These are phyloP conservation scores for Globisporangium rhizosaccharum DNA, from an alignment of 352 stramenopile species.

Conservation along the genomic window DNA sequence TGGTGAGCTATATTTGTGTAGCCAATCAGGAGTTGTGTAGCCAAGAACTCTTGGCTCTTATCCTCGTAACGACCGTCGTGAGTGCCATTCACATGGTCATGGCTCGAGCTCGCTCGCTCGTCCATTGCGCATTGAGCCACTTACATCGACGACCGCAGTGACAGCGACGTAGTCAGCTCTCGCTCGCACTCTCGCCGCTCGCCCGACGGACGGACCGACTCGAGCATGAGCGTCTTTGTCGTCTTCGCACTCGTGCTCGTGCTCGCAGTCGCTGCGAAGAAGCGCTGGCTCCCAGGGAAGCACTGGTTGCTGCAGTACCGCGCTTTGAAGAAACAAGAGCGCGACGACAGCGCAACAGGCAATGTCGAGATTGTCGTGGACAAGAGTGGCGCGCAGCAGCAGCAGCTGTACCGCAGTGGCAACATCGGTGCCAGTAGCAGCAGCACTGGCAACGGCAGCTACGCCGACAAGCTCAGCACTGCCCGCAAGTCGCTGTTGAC, in stretches of 20 bases:
- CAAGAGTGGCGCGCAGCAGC: conserved; percentile 4
- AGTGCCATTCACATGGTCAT: too few relatives aligned
- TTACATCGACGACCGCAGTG: too few relatives aligned
- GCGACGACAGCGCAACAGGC: background rate
- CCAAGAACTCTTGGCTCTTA: too few relatives aligned
- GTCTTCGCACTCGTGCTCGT: conserved; percentile 22
- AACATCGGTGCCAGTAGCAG: too few relatives aligned
- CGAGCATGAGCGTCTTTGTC: conserved; percentile 14
- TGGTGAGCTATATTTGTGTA: too few relatives aligned
- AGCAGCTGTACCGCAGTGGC: background rate
- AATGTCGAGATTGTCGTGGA: conserved; percentile 46
- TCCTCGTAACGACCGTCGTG: too few relatives aligned
- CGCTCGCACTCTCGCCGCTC: too few relatives aligned
- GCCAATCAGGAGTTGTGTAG: too few relatives aligned
- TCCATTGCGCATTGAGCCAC: too few relatives aligned
- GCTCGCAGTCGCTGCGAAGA: conserved; percentile 14
- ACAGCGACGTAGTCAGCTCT: too few relatives aligned
- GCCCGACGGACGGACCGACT: background rate
- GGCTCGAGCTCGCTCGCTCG: too few relatives aligned
- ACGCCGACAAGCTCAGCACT: background rate
- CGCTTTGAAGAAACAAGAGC: conserved; percentile 25
- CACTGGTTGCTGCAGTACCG: conserved; percentile 15
- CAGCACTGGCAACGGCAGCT: too few relatives aligned
- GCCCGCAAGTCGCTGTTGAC: conserved; percentile 10
- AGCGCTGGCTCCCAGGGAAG: conserved; percentile 21